These are phyloP conservation scores for Ceratobasidium sp. DNA, from an alignment of 1,284 basidiomycete species.

Conservation along the genomic window DNA sequence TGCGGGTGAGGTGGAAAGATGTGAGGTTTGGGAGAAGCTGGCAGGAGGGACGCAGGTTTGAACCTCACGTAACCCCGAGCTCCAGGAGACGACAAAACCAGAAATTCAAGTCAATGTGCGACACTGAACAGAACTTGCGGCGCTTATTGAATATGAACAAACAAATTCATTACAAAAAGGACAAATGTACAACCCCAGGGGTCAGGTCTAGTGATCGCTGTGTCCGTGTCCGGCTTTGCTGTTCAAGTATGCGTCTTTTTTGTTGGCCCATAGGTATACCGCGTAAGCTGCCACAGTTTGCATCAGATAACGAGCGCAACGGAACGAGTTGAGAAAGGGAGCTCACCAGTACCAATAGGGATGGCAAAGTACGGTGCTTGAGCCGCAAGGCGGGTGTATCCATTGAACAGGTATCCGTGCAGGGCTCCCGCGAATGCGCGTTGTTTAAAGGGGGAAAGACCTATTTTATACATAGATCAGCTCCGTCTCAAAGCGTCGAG, in stretches of 20 bases:
- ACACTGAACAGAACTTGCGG: background rate
- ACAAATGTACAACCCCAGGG: background rate
- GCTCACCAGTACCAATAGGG: slow-evolving; percentile 83
- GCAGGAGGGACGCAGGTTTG: background rate
- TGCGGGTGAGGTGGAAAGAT: slow-evolving; percentile 15
- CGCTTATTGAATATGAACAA: background rate
- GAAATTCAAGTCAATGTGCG: background rate
- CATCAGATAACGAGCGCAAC: slow-evolving; percentile 4
- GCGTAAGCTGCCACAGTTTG: slow-evolving; percentile 74
- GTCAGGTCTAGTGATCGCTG: slow-evolving; percentile 21
- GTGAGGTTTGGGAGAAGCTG: slow-evolving; percentile 21
- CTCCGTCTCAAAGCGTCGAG: background rate
- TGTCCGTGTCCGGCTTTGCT: slow-evolving; percentile 80
- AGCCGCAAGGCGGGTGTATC: slow-evolving; percentile 79
- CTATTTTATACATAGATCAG: slow-evolving; percentile 59
- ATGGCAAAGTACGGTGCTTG: slow-evolving; percentile 86
- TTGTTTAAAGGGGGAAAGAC: slow-evolving; percentile 84
- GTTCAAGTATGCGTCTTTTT: slow-evolving; percentile 76
- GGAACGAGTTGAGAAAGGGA: background rate
- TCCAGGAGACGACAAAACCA: background rate
- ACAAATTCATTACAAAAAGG: slow-evolving; percentile 13
- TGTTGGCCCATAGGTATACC: slow-evolving; percentile 86
- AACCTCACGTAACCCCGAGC: too few relatives aligned
- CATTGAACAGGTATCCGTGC: slow-evolving; percentile 87
- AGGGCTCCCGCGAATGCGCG: slow-evolving; percentile 79